Base-by-base conservation (phyloP, 2,329 filamentous ascomycete species). In the Trichoderma arundinaceum region DNA sequence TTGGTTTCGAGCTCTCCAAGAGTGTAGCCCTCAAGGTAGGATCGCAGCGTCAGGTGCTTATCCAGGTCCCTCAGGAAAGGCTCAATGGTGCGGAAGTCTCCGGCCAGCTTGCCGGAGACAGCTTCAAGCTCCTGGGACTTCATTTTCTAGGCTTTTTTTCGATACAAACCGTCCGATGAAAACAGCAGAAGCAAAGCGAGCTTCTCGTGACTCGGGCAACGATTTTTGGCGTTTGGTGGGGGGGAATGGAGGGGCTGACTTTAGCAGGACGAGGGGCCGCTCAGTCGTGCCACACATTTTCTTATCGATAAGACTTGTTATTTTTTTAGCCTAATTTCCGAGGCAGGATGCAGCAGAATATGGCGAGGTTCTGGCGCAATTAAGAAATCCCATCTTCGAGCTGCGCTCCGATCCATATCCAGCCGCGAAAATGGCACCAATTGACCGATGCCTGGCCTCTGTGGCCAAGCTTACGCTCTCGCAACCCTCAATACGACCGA, bases 51-150 rank as follows among this genome's bases (percentile, higher is more conserved):
- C 67, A 98, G 86, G 81, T 96, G 91, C 77, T 92, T 91, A 78
- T 97, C 92, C 68, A 97, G 88, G 71, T 91, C 88, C 72, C 86
- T 83, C 64, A 96, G 85, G 66, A 88, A 84, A 32, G 87, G 85
- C 75, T 95, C 92, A 70, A 94, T 88, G 66, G 89, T 83, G 80
- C 95, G 96, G 81, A 96, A 95, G 78, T 97, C 92, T 44, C 82
- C 83, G 67, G 80, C 77, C 67, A 88, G 79, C 71, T 81, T 80
- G 72, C 77, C 78, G 67, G 83, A 79, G 57, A 88, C 77, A 64
- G 81, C 77, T 67, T 82, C 78, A 70, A 88, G 79, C 76, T 87
- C 84, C 72, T 85, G 82, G 70, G 78, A 75, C 79, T 87, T 86
- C 86, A 88, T 87, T 63, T 71, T 54, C 32, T 54, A 39, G 13